Conservation (phyloP, 2,329 filamentous ascomycete genomes). For the Fusarium scirpi region DNA sequence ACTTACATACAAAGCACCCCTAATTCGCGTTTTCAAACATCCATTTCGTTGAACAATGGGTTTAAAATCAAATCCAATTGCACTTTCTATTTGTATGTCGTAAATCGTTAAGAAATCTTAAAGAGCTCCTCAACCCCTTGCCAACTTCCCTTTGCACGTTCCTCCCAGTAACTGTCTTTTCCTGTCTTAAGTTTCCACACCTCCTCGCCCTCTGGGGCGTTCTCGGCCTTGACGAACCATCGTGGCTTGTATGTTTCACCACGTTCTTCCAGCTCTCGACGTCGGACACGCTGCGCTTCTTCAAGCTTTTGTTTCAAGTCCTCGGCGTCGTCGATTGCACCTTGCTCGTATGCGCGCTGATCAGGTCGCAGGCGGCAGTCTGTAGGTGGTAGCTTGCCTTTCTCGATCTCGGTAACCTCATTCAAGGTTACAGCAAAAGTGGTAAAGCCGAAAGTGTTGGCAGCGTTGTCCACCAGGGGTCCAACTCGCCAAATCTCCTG, state of each 20-base stretch:
- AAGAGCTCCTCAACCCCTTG: conserved; percentile 66
- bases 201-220: conserved; percentile 70
- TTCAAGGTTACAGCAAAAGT: conserved; percentile 88
- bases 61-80: conserved; percentile 26
- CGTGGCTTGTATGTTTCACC: conserved; percentile 79
- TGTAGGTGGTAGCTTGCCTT: conserved; percentile 79
- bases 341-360: conserved; percentile 85
- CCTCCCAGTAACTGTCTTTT: conserved; percentile 95
- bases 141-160: conserved; percentile 78
- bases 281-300: conserved; percentile 81
- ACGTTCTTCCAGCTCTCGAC: conserved; percentile 79
- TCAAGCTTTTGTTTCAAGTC: conserved; percentile 84
- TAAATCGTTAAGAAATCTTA: conserved; percentile 40
- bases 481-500: conserved; percentile 84
- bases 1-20: neutral
- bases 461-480: conserved; percentile 79
- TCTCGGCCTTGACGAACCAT: conserved; percentile 85
- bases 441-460: conserved; percentile 88
- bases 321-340: conserved; percentile 86
- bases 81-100: conserved; percentile 21
- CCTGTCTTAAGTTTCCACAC: conserved; percentile 82
- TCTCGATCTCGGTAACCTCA: conserved; percentile 85
- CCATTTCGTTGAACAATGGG: conserved; percentile 14
- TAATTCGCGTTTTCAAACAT: neutral
- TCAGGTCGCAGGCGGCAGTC: conserved; percentile 89